Evolutionary conservation across 805 yeast genomes (phyloP), one percentile per base, ranked within the genome.

Genomic region (Saturnispora sekii): DNA sequence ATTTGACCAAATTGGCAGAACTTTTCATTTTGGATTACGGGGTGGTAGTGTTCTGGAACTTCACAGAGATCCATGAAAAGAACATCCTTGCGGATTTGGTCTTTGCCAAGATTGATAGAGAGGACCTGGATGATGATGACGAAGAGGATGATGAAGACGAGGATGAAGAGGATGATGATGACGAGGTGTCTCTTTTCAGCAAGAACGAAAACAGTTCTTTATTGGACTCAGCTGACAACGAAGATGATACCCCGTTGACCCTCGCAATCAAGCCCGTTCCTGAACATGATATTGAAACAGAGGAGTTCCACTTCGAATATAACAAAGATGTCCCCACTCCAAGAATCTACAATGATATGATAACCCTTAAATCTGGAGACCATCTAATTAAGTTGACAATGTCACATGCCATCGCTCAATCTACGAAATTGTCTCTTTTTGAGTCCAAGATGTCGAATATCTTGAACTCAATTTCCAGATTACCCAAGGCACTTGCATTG

Each of bases 11-110:
- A 51, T 85, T 81, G 59, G 90, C 96, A 0, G 97, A 90, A 57
- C 73, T 93, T 70, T 93, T 93, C 57, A 75, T 93, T 11, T 79
- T 90, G 59, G 80, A 78, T 43, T 93, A 93, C 60, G 98, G 98
- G 16, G 95, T 90, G 11, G 87, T 93, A n/a, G 97, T 93, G 16
- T 89, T 93, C 57, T 93, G 98, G 98, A 93, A 93, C 58, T 88
- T 93, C 54, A 79, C 90, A 2, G 96, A 88, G 58, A 70, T 76
- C 7, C 96, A 93, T 58, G 98, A 93, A 57, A 88, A 88, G 66
- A 93, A 90, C 55, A 78, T 93, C 15, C 70, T 93, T 45, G 97
- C 97, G 1, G 98, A 93, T 58, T 69, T 93, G 51, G 83, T 81
- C n/a, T 79, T 83, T 64, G 86, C 86, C 5, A 63, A 58, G 48